Evolutionary conservation across 768 basidiomycete species (phyloP).

Genomic region (Leccinum arenicola): DNA sequence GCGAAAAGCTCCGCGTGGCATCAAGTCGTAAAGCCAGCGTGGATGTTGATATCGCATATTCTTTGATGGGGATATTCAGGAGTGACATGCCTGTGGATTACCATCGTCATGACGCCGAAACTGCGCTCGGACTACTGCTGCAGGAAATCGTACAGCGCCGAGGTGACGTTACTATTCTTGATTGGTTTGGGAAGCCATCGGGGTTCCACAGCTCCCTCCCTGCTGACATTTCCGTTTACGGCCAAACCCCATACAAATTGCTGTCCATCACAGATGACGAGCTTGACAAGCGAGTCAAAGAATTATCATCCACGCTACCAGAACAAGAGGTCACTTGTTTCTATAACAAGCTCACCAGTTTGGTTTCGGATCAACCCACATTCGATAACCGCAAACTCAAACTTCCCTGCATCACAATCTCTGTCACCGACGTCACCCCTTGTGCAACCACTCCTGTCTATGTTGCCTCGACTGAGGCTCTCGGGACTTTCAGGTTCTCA

Average conservation of each 20-base stretch:
- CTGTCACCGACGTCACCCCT: background rate
- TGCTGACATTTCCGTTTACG: too few relatives aligned
- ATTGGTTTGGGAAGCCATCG: too few relatives aligned
- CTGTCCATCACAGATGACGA: background rate
- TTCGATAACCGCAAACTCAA: conserved; percentile 8
- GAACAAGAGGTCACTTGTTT: background rate
- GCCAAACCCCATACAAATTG: background rate
- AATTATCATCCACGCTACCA: background rate
- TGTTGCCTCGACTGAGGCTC: background rate
- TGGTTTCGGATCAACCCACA: background rate
- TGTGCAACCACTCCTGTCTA: background rate
- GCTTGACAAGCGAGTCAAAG: background rate
- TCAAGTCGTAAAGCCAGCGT: conserved; percentile 9
- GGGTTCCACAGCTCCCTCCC: too few relatives aligned
- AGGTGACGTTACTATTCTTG: conserved; percentile 12
- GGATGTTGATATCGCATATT: conserved; percentile 10
- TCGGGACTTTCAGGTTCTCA: too few relatives aligned
- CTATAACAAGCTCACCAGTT: background rate
- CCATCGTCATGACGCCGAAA: background rate
- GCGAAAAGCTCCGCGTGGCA: conserved; percentile 12
- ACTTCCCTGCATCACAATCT: conserved; percentile 14
- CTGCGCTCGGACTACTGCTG: conserved; percentile 12
- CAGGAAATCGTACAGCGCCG: conserved; percentile 9
- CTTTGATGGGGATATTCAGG: conserved; percentile 14
- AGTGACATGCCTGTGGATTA: conserved; percentile 10